Evolutionary conservation across 225 moss, liverwort and hornwort genomes (phyloP).

Genomic region (Pseudisothecium myosuroides): DNA sequence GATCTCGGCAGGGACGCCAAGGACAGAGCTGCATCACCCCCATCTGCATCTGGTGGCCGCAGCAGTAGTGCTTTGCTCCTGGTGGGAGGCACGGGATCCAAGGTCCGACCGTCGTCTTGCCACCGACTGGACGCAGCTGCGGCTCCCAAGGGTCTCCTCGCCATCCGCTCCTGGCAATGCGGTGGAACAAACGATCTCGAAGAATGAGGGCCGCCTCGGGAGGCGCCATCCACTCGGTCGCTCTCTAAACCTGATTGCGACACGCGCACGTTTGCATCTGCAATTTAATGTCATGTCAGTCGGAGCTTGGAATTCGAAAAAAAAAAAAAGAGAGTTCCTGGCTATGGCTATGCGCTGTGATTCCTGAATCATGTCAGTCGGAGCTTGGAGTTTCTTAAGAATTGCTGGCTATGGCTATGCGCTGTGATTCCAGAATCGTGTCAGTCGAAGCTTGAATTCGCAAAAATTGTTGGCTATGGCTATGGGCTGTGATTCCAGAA

Average conservation of each 20-base stretch:
- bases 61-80: background rate
- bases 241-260: constrained; percentile 6
- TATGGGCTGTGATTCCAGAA: background rate
- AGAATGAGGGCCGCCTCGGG: background rate
- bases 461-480: background rate
- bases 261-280: constrained; percentile 24
- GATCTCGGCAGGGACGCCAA: background rate
- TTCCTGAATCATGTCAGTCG: background rate
- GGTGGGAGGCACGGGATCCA: constrained; percentile 12
- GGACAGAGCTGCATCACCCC: background rate
- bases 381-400: background rate
- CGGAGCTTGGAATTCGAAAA: background rate
- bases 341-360: too few relatives aligned
- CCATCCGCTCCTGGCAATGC: constrained; percentile 10
- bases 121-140: constrained; percentile 17
- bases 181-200: background rate
- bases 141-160: background rate
- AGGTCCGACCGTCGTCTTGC: constrained; percentile 9
- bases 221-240: background rate
- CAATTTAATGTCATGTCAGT: background rate
- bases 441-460: background rate
- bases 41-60: too few relatives aligned
- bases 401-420: background rate
- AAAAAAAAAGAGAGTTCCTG: background rate
- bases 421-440: background rate